Conservation (phyloP, 2,329 filamentous ascomycete species). For the Dactylellina haptotyla region DNA sequence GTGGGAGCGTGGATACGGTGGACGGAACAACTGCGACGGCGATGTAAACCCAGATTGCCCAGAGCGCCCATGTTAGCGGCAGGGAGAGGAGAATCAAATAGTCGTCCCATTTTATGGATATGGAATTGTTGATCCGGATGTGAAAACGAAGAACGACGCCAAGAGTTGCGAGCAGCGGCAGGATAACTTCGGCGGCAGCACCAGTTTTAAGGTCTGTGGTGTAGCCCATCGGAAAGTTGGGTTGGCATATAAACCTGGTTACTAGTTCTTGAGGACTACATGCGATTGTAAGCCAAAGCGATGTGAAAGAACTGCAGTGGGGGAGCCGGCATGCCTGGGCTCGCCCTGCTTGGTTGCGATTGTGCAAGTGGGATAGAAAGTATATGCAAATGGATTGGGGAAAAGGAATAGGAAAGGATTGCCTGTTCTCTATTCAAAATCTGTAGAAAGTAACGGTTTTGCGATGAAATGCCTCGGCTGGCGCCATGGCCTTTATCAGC, state of each 20-base stretch:
- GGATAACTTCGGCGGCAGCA: slow-evolving; percentile 35
- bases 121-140: slow-evolving; percentile 26
- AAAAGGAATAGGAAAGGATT: slow-evolving; percentile 9
- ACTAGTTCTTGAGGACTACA: background rate
- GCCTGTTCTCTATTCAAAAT: background rate
- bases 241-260: slow-evolving; percentile 2
- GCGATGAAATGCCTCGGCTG: slow-evolving; percentile 6
- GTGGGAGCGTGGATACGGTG: slow-evolving; percentile 27
- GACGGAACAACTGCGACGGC: slow-evolving; percentile 11
- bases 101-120: slow-evolving; percentile 49
- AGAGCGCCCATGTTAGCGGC: slow-evolving; percentile 40
- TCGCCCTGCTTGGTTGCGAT: background rate
- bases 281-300: background rate
- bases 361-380: too few species aligned
- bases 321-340: background rate
- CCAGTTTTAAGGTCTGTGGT: slow-evolving; percentile 36
- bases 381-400: too few species aligned
- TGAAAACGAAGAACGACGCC: slow-evolving; percentile 41
- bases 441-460: background rate
- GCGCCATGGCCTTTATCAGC: slow-evolving; percentile 19
- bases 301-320: background rate
- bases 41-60: slow-evolving; percentile 43
- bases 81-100: slow-evolving; percentile 39
- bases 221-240: slow-evolving; percentile 10
- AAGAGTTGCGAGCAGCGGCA: slow-evolving; percentile 36